These are phyloP conservation scores for Gossypium davidsonii DNA, from an alignment of 441 rosid species.

Conservation along the genomic window DNA sequence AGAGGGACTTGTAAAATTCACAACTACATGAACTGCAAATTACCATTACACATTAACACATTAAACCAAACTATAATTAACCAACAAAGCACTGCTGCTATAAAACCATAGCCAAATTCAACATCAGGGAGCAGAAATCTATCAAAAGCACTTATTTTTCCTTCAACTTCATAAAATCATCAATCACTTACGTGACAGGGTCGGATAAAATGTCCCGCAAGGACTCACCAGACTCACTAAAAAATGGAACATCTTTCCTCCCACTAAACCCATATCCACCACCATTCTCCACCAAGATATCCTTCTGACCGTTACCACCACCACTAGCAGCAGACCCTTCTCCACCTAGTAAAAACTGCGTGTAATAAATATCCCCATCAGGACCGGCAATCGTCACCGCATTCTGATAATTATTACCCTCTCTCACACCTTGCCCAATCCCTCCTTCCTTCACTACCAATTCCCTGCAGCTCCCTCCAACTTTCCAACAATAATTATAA, in stretches of 20 bases:
- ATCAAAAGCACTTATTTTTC: background rate
- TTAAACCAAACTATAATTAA: background rate
- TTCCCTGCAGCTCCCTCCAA: constrained; percentile 35
- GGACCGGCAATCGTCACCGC: constrained; percentile 46
- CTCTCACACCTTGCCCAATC: constrained; percentile 27
- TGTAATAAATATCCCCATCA: constrained; percentile 55
- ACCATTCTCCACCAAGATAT: constrained; percentile 40
- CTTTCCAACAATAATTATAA: constrained; percentile 8
- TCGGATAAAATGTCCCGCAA: constrained; percentile 67
- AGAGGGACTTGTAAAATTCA: background rate
- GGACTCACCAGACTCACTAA: constrained; percentile 59
- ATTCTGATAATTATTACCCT: constrained; percentile 16
- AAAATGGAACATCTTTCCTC: constrained; percentile 51
- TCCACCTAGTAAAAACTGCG: constrained; percentile 42
- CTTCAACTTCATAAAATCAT: background rate
- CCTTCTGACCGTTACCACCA: constrained; percentile 39
- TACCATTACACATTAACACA: background rate
- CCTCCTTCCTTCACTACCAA: constrained; percentile 42
- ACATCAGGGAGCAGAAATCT: background rate
- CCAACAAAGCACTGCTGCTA: background rate
- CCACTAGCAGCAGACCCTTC: constrained; percentile 40
- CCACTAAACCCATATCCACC: constrained; percentile 67
- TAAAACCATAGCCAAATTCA: background rate
- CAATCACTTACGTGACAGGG: constrained; percentile 61
- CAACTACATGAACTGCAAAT: background rate